phyloP scores from a whole-genome alignment of 2,329 filamentous ascomycete species.

The Pseudogymnoascus pannorum region DNA sequence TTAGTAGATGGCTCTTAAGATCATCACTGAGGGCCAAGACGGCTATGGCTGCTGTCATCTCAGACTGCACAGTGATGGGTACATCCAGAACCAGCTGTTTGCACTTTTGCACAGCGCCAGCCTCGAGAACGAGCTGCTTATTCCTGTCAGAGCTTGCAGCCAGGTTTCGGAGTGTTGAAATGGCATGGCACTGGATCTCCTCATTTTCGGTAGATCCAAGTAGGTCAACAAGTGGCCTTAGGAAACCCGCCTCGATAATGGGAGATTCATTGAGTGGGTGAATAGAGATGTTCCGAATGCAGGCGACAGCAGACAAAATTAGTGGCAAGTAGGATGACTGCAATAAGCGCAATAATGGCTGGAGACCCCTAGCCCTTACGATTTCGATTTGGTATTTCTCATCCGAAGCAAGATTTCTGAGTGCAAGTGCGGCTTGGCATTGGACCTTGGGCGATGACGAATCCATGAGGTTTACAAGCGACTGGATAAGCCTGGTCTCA shows the following conservation, averaged over 20 bases:
- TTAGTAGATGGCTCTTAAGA: conserved; percentile 82
- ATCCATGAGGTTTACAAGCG: conserved; percentile 92
- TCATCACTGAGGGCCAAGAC: conserved; percentile 94
- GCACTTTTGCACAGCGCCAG: conserved; percentile 96
- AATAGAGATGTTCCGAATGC: conserved; percentile 98
- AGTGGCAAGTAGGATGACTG: conserved; percentile 94
- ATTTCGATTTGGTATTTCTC: conserved; percentile 99
- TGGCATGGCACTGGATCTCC: conserved; percentile 97
- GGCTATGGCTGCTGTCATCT: conserved; percentile 99
- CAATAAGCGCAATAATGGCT: conserved; percentile 77
- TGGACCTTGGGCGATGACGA: conserved; percentile 96
- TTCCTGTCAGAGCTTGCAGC: conserved; percentile 96
- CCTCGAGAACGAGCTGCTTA: conserved; percentile 94
- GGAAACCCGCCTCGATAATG: conserved; percentile 94
- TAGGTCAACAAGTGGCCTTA: conserved; percentile 87
- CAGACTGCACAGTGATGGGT: conserved; percentile 88
- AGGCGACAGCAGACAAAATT: conserved; percentile 93
- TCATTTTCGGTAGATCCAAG: conserved; percentile 95
- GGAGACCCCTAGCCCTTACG: conserved; percentile 78
- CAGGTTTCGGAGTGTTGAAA: conserved; percentile 90
- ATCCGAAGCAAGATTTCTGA: conserved; percentile 92
- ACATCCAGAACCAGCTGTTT: conserved; percentile 93
- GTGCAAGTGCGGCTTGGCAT: conserved; percentile 88
- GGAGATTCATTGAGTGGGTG: conserved; percentile 96
- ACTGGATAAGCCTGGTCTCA: conserved; percentile 86